These are phyloP conservation scores for Letharia columbiana DNA, from an alignment of 495 filamentous ascomycete genomes.

Conservation along the genomic window DNA sequence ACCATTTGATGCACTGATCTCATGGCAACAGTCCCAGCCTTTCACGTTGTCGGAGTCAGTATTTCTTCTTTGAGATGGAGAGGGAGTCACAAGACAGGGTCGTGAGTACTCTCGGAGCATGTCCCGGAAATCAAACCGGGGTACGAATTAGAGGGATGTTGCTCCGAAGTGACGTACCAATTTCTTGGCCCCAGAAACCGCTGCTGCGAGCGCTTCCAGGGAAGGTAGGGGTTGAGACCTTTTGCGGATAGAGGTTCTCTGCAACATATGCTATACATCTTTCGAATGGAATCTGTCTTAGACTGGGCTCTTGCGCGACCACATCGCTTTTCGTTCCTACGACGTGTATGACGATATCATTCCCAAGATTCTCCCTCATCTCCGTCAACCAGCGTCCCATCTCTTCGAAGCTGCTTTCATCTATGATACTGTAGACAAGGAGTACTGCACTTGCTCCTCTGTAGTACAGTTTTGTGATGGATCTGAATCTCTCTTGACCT, in stretches of 20 bases:
- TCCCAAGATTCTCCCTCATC: constrained; percentile 57
- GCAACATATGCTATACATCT: constrained; percentile 89
- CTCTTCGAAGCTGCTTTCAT: constrained; percentile 75
- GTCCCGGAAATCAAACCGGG: not conserved
- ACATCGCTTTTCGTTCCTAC: constrained; percentile 94
- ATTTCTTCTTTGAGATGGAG: not conserved
- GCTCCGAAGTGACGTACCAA: constrained; percentile 25
- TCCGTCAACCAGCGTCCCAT: constrained; percentile 90
- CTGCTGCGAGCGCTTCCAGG: constrained; percentile 52
- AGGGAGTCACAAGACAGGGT: not conserved
- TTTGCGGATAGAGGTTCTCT: constrained; percentile 68
- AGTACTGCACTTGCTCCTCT: constrained; percentile 89
- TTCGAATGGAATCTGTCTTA: constrained; percentile 82
- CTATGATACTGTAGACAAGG: constrained; percentile 90
- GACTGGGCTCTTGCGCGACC: constrained; percentile 67
- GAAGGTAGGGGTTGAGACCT: constrained; percentile 55
- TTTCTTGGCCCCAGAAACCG: constrained; percentile 85
- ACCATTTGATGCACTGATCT: constrained; percentile 88
- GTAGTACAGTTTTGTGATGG: constrained; percentile 90
- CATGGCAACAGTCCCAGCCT: constrained; percentile 94
- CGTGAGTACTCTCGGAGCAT: not conserved
- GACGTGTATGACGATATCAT: constrained; percentile 85
- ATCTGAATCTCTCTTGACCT: constrained; percentile 90
- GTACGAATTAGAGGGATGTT: not conserved
- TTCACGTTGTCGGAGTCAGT: not conserved